Evolutionary conservation across 148 eudicot species (phyloP).

Genomic region (Amaranthus hypochondriacus): DNA sequence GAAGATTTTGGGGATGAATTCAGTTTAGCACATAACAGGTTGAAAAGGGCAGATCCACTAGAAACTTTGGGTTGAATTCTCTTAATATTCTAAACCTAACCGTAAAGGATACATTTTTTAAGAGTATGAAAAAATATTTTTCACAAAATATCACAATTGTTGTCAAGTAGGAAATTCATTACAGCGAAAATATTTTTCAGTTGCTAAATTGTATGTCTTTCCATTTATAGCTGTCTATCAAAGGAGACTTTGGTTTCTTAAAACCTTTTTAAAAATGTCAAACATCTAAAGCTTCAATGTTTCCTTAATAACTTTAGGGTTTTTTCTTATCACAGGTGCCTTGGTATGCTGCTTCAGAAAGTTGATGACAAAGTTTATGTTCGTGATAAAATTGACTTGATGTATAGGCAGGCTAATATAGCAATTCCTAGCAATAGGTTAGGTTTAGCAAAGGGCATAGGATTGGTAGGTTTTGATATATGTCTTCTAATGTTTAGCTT

Average conservation of each 20-base stretch:
- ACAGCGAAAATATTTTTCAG: background rate
- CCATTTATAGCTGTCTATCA: background rate
- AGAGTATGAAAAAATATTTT: too few species aligned
- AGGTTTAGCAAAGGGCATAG: conserved; percentile 98
- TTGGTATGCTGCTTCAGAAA: conserved; percentile 91
- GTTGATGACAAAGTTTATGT: conserved; percentile 83
- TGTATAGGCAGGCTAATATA: conserved; percentile 80
- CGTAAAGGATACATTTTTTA: too few species aligned
- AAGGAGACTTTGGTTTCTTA: background rate
- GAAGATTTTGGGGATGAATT: too few species aligned
- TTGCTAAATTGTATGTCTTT: background rate
- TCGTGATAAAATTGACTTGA: conserved; percentile 76
- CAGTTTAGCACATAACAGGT: too few species aligned
- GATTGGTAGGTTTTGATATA: conserved; percentile 53
- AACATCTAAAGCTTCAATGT: background rate
- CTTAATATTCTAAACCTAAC: too few species aligned
- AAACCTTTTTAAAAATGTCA: background rate
- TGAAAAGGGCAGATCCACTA: too few species aligned
- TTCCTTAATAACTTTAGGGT: background rate
- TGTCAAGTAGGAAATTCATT: background rate
- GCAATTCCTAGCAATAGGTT: conserved; percentile 77
- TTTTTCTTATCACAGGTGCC: conserved; percentile 47
- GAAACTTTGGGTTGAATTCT: too few species aligned
- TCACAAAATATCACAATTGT: too few species aligned
- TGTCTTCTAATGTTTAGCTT: background rate